Evolutionary conservation across 2,329 filamentous ascomycete genomes (phyloP).

Genomic region (Peltaster fructicola): DNA sequence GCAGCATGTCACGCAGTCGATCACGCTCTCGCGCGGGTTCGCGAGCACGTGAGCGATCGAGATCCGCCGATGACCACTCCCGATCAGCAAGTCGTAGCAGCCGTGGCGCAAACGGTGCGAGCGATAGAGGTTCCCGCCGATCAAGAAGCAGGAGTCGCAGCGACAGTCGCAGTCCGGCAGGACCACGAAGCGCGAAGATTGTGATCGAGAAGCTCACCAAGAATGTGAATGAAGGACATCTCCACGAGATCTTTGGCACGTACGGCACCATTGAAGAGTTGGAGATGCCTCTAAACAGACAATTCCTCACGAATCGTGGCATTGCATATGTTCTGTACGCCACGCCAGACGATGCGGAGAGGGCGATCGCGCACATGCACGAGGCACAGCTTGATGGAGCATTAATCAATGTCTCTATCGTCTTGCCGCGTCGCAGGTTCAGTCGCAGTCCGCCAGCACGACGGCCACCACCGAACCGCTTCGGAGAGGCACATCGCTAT

Average conservation of each 20-base stretch:
- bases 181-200: constrained; percentile 40
- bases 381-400: constrained; percentile 84
- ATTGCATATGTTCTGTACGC: constrained; percentile 83
- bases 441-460: constrained; percentile 61
- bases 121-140: constrained; percentile 16
- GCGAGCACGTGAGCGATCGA: no score
- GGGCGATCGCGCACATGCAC: constrained; percentile 91
- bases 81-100: constrained; percentile 8
- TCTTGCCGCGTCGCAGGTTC: constrained; percentile 67
- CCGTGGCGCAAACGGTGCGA: constrained; percentile 21
- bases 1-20: constrained; percentile 24
- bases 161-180: constrained; percentile 9
- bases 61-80: constrained; percentile 10
- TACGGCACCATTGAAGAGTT: constrained; percentile 78
- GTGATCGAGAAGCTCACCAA: constrained; percentile 92
- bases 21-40: constrained; percentile 16
- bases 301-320: constrained; percentile 75
- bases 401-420: constrained; percentile 71
- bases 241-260: constrained; percentile 78
- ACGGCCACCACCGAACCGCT: constrained; percentile 37
- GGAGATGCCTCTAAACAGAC: constrained; percentile 75
- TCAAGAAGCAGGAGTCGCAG: constrained; percentile 15
- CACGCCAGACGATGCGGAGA: constrained; percentile 61
- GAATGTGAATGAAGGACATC: constrained; percentile 76
- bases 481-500: constrained; percentile 23